Percentiles rank a stretch among this genome's conserved stretches.
Conservation (phyloP, 805 yeast species). For the Wickerhamomyces hampshirensis region DNA sequence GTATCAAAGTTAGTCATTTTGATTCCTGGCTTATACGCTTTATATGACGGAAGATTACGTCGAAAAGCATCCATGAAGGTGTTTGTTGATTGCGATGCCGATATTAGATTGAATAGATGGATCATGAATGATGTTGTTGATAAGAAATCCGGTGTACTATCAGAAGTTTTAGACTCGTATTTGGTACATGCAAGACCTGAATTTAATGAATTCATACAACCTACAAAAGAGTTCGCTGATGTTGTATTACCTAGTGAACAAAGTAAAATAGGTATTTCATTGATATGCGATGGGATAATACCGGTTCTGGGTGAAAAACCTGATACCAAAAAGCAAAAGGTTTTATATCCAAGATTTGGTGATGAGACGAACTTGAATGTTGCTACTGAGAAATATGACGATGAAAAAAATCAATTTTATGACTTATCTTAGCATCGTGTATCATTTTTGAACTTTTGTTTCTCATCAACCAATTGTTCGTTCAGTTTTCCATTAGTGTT, state of each 20-base stretch:
- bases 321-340: conserved; percentile 3
- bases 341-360: conserved; percentile 13
- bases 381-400: conserved; percentile 32
- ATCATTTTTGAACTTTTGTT: conserved; percentile 21
- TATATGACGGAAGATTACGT: conserved; percentile 56
- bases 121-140: conserved; percentile 34
- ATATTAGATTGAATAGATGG: conserved; percentile 78
- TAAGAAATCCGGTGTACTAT: conserved; percentile 18
- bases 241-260: conserved; percentile 70
- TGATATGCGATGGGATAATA: conserved; percentile 62
- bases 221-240: conserved; percentile 72
- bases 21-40: conserved; percentile 76
- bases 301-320: conserved; percentile 27
- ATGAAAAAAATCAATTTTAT: conserved; percentile 40
- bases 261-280: conserved; percentile 48
- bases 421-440: conserved; percentile 21
- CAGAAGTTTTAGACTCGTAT: conserved; percentile 37
- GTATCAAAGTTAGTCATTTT: conserved; percentile 36
- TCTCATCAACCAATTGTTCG: conserved; percentile 31
- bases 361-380: conserved; percentile 25
- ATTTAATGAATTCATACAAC: conserved; percentile 57
- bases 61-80: conserved; percentile 58
- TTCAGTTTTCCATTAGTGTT: conserved; percentile 28
- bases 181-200: conserved; percentile 57
- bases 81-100: conserved; percentile 81